Conservation (phyloP, 2,329 filamentous ascomycete species). For the Metarhizium sp. region DNA sequence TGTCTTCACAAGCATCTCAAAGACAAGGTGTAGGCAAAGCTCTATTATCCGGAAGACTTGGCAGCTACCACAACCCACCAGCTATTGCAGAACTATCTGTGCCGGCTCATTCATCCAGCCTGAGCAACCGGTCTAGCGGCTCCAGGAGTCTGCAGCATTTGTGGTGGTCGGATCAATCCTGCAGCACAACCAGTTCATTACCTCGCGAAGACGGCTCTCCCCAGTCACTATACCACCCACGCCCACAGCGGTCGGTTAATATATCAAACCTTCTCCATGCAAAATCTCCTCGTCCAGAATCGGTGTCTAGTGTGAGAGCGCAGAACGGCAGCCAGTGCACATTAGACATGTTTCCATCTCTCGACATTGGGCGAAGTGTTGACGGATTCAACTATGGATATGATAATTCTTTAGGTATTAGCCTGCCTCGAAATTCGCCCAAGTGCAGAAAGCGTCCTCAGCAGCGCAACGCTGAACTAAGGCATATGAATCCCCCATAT, state of each 20-base stretch:
- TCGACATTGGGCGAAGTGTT: background rate
- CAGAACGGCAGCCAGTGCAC: background rate
- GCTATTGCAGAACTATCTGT: background rate
- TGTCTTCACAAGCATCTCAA: background rate
- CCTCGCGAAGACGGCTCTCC: slow-evolving; percentile 1
- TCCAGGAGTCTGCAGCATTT: slow-evolving; percentile 1
- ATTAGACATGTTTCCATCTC: background rate
- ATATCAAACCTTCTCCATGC: slow-evolving; percentile 2
- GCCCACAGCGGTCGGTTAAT: slow-evolving; percentile 10
- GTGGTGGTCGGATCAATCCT: slow-evolving; percentile 6
- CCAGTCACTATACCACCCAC: slow-evolving; percentile 13
- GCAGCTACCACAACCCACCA: background rate
- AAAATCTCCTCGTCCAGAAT: background rate
- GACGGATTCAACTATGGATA: background rate
- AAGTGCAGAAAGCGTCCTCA: background rate
- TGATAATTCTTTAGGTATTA: background rate
- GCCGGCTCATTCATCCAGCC: slow-evolving; percentile 2
- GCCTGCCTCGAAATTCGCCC: background rate
- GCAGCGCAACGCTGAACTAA: background rate
- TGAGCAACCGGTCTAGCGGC: slow-evolving; percentile 4
- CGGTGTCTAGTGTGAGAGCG: slow-evolving; percentile 1
- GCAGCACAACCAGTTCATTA: slow-evolving; percentile 6
- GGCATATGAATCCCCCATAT: background rate
- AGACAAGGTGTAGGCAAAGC: background rate
- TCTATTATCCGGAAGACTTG: background rate